phyloP scores from a whole-genome alignment of 2,329 filamentous ascomycete species.

The Epichloe sp. region DNA sequence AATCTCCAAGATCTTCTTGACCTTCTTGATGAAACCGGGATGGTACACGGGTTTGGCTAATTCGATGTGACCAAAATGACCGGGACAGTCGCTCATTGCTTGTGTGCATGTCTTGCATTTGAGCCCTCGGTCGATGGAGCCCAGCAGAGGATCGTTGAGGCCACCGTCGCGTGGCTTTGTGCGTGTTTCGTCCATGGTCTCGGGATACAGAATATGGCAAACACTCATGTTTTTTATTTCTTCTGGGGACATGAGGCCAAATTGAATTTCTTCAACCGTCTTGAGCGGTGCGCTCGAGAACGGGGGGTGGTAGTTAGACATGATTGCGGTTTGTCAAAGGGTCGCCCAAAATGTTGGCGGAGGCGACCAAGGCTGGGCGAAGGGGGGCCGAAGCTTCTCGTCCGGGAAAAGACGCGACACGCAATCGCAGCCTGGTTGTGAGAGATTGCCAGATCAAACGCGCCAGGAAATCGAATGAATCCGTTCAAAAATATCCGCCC shows the following conservation, averaged over 20 bases:
- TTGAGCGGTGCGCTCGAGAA: constrained; percentile 93
- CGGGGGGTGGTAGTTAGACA: constrained; percentile 86
- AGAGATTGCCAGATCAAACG: constrained; percentile 7
- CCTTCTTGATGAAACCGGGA: constrained; percentile 90
- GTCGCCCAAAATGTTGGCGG: background rate
- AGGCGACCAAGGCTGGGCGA: constrained; percentile 8
- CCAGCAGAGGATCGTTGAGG: constrained; percentile 88
- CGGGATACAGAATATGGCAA: constrained; percentile 90
- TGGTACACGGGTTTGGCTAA: constrained; percentile 94
- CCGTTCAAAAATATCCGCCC: constrained; percentile 12
- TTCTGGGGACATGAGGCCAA: constrained; percentile 91
- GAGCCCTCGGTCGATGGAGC: constrained; percentile 90
- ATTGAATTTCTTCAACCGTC: constrained; percentile 98
- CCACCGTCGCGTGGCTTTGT: constrained; percentile 82
- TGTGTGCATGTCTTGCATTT: constrained; percentile 95
- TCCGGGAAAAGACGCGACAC: constrained; percentile 9
- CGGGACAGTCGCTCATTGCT: constrained; percentile 89
- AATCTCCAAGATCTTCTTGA: constrained; percentile 97
- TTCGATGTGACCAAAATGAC: constrained; percentile 98
- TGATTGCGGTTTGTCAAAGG: constrained; percentile 33
- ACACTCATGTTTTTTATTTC: constrained; percentile 99
- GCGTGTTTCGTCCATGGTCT: constrained; percentile 97
- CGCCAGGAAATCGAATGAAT: constrained; percentile 11
- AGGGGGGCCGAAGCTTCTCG: background rate
- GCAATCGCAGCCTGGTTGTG: background rate